Evolutionary conservation across 495 filamentous ascomycete species (phyloP), one percentile per base, ranked within the genome.

Genomic region (Podospora pseudocomata): DNA sequence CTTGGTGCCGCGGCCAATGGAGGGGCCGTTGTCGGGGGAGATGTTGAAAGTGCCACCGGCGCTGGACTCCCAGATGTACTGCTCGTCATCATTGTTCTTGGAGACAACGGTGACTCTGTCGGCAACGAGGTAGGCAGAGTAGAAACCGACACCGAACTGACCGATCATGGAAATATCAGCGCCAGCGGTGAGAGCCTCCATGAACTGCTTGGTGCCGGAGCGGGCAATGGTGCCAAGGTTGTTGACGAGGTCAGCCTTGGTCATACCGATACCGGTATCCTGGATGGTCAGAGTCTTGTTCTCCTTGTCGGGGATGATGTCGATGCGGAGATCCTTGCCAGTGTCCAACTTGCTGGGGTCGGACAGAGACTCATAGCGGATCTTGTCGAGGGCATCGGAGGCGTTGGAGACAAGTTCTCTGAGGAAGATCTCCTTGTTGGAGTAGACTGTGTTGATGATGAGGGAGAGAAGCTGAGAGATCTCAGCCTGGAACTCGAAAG

Each of bases 121-220:
- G 76, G 95, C 95, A 75, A 99, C 95, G 65, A 99, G 92, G 87
- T 99, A 99, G 72, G 95, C 95, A 64, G 95, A 99, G 89, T 99
- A 99, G 92, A 99, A 99, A 91, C 95, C 95, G 76, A 99, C 95
- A 94, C 95, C 95, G 83, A 99, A 99, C 86, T 99, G 95, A 75
- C 95, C 95, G 83, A 99, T 99, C 95, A 99, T 98, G 84, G 95
- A 98, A 74, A 99, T 94, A 85, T 99, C 95, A 76, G 96, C 95
- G 87, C 95, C 95, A 71, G 95, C 95, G 76, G 92, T 92, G 70
- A 99, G 88, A 69, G 95, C 95, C 86, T 99, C 95, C 95, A 99
- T 99, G 85, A 99, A 99, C 85, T 98, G 96, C 90, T 99, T 99
- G 78, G 95, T 99, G 70, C 95, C 95, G 60, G 95, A 99, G 78